These are phyloP conservation scores for Populus davidiana DNA, from an alignment of 345 rosid species.

Conservation along the genomic window DNA sequence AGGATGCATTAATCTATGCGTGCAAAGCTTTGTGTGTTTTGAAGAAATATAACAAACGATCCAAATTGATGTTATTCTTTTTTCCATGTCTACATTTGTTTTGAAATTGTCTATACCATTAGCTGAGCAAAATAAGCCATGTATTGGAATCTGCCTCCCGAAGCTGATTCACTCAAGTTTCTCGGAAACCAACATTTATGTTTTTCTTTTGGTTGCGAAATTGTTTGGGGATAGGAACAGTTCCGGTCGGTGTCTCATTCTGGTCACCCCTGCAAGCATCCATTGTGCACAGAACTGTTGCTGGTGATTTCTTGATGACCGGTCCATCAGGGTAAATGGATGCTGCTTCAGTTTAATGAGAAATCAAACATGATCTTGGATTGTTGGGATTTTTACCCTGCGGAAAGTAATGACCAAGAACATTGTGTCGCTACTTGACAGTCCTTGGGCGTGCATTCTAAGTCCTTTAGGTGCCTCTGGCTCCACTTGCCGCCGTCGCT, in stretches of 20 bases:
- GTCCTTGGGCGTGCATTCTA: too few relatives aligned
- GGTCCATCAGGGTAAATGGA: too few relatives aligned
- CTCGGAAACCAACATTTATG: background rate
- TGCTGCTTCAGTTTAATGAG: too few relatives aligned
- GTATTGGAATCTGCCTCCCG: background rate
- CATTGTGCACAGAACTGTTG: too few relatives aligned
- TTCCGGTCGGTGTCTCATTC: background rate
- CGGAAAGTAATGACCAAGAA: too few relatives aligned
- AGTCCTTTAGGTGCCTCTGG: too few relatives aligned
- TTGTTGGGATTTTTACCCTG: too few relatives aligned
- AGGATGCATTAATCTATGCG: slow-evolving; percentile 20
- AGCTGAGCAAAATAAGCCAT: background rate
- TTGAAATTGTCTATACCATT: slow-evolving; percentile 16
- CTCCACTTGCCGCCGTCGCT: too few relatives aligned
- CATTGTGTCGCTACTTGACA: too few relatives aligned
- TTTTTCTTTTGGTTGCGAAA: background rate
- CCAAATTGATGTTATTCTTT: slow-evolving; percentile 21
- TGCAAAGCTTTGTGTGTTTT: slow-evolving; percentile 34
- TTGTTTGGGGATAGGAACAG: background rate
- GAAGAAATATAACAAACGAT: slow-evolving; percentile 25
- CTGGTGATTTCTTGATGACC: too few relatives aligned
- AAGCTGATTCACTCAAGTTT: background rate
- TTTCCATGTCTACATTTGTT: background rate
- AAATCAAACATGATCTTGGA: too few relatives aligned
- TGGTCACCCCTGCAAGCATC: background rate